Evolutionary conservation across 2,329 filamentous ascomycete species (phyloP).

Genomic region (Hymenoscyphus occultus): DNA sequence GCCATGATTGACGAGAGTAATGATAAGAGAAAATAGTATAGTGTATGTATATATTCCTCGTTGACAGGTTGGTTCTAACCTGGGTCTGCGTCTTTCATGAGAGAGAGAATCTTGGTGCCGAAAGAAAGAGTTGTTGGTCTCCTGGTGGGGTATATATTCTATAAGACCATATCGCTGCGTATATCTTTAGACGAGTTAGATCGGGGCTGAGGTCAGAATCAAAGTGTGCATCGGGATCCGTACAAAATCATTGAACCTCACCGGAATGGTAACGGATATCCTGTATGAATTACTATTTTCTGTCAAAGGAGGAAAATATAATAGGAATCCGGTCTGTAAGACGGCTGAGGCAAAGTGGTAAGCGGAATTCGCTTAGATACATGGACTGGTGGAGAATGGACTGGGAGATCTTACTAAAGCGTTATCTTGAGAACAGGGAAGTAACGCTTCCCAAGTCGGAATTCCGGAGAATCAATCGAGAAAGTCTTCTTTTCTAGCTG

Average conservation of each 20-base stretch:
- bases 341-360: background rate
- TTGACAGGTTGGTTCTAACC: constrained; percentile 1
- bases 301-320: background rate
- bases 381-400: no score
- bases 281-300: background rate
- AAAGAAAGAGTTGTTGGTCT: background rate
- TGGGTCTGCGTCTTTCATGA: constrained; percentile 4
- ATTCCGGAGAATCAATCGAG: background rate
- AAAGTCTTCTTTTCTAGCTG: background rate
- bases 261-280: constrained; percentile 1
- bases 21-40: constrained; percentile 4
- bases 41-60: constrained; percentile 5
- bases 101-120: constrained; percentile 1
- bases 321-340: constrained; percentile 2
- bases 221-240: constrained; percentile 4
- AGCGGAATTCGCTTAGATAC: no score
- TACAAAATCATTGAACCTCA: background rate
- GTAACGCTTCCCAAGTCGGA: background rate
- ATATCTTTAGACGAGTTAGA: background rate
- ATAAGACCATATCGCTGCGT: background rate
- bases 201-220: constrained; percentile 1
- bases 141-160: background rate
- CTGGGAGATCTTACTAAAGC: no score
- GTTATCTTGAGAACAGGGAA: background rate
- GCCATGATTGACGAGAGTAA: constrained; percentile 1